Evolutionary conservation across 1,139 yeast species (phyloP).

Genomic region (Scheffersomyces insectosa): DNA sequence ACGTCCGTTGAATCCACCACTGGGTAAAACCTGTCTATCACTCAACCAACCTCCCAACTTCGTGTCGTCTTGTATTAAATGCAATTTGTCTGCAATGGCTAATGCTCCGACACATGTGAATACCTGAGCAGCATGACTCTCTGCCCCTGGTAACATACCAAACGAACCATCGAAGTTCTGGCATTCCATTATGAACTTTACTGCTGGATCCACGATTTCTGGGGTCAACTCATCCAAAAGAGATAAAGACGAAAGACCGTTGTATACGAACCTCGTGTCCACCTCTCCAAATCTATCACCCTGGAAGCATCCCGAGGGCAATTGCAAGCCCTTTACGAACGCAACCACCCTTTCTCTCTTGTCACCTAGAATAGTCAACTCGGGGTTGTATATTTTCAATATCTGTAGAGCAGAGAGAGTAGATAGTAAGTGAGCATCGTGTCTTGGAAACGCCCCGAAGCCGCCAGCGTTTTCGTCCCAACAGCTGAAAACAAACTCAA

Average conservation of each 20-base stretch:
- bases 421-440: constrained; percentile 86
- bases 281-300: constrained; percentile 93
- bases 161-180: constrained; percentile 95
- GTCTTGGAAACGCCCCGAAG: constrained; percentile 86
- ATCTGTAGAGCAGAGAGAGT: constrained; percentile 89
- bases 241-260: constrained; percentile 72
- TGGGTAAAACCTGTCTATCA: constrained; percentile 78
- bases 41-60: constrained; percentile 79
- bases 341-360: constrained; percentile 27
- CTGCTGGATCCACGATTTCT: constrained; percentile 64
- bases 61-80: constrained; percentile 49
- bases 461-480: constrained; percentile 68
- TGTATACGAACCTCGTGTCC: constrained; percentile 87
- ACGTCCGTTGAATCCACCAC: constrained; percentile 94
- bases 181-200: constrained; percentile 64
- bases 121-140: constrained; percentile 91
- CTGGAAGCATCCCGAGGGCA: constrained; percentile 74
- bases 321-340: constrained; percentile 58
- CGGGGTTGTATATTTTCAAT: constrained; percentile 58
- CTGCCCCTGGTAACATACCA: constrained; percentile 93
- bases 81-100: constrained; percentile 64
- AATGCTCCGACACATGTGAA: constrained; percentile 84
- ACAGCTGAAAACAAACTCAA: constrained; percentile 69
- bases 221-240: constrained; percentile 65
- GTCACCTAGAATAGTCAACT: constrained; percentile 42